Evolutionary conservation across 1,139 yeast genomes (phyloP), one percentile per base, ranked within the genome.

Genomic region (Pichia sp.): DNA sequence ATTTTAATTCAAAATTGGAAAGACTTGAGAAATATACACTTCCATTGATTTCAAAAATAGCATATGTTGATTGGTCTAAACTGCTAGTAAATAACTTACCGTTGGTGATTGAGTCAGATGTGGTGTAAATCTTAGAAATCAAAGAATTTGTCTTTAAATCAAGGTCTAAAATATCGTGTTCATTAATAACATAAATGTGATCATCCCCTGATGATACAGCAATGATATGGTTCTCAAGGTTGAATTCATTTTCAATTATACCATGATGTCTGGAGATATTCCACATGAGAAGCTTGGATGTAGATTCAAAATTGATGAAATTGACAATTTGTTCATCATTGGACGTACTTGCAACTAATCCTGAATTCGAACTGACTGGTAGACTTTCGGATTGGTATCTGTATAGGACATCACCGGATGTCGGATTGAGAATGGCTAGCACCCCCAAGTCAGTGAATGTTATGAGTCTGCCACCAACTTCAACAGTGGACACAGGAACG

Each of bases 341-440:
- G 9, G 7, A 28, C 3, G 43, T n/a, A 4, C 20, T 8, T 17
- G 15, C 22, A 12, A 36, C 12, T 4, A 49, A 18, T 11, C 31
- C 40, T 5, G 52, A 49, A 10, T 27, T 38, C n/a, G n/a, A 3
- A 3, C 7, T 14, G 4, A 44, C 19, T 4, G 44, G 30, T 6
- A 9, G 12, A 4, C 11, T 15, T 24, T 46, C 47, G 11, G 27
- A 10, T 17, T 49, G 45, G 17, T 61, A 60, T 39, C 74, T 62
- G 61, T 68, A 67, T 20, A 53, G 31, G 8, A 65, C 51, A 5
- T 51, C 53, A 1, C 72, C 73, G 4, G 53, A 51, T 7, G 50
- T 42, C 4, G 49, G 28, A 34, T 61, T 44, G 1, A 69, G 37
- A 2, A 60, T 52, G 1, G 69, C 62, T 7, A 69, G 51, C 4